Evolutionary conservation across 2,329 filamentous ascomycete species (phyloP).

Genomic region (Scortechinia acanthostroma): DNA sequence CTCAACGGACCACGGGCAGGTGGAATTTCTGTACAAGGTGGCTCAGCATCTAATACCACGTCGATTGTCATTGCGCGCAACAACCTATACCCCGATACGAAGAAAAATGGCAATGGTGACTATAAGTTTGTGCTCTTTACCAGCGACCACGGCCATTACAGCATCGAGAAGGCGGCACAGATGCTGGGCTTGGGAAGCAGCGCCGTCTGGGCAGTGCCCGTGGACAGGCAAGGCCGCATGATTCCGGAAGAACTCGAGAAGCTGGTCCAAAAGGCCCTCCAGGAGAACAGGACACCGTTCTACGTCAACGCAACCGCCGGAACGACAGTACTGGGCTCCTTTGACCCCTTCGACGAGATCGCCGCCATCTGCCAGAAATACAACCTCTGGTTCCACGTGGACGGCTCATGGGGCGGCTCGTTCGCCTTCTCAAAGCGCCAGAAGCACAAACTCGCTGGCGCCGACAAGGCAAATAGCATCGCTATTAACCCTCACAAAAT

Average conservation of each 20-base stretch:
- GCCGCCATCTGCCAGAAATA: conserved; percentile 63
- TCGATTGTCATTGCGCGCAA: conserved; percentile 85
- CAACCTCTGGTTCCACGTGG: conserved; percentile 84
- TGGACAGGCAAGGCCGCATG: conserved; percentile 71
- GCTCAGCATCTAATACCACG: conserved; percentile 76
- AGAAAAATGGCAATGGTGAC: conserved; percentile 60
- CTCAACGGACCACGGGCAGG: conserved; percentile 62
- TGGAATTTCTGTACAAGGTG: conserved; percentile 69
- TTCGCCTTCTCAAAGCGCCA: conserved; percentile 70
- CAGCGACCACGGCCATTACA: conserved; percentile 85
- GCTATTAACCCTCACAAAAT: conserved; percentile 96
- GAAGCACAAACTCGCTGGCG: conserved; percentile 58
- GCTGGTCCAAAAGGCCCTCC: conserved; percentile 52
- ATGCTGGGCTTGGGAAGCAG: conserved; percentile 75
- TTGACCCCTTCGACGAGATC: conserved; percentile 71
- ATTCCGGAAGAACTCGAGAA: conserved; percentile 54
- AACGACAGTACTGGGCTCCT: conserved; percentile 86
- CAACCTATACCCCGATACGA: conserved; percentile 73
- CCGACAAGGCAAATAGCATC: conserved; percentile 70
- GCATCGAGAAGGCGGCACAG: conserved; percentile 87
- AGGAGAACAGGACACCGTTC: conserved; percentile 71
- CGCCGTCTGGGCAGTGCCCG: conserved; percentile 67
- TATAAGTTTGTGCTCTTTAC: conserved; percentile 78
- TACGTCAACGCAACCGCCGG: conserved; percentile 95
- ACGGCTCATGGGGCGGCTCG: conserved; percentile 83